Conservation (phyloP, 2,329 filamentous ascomycete genomes). For the Fusarium sp. region DNA sequence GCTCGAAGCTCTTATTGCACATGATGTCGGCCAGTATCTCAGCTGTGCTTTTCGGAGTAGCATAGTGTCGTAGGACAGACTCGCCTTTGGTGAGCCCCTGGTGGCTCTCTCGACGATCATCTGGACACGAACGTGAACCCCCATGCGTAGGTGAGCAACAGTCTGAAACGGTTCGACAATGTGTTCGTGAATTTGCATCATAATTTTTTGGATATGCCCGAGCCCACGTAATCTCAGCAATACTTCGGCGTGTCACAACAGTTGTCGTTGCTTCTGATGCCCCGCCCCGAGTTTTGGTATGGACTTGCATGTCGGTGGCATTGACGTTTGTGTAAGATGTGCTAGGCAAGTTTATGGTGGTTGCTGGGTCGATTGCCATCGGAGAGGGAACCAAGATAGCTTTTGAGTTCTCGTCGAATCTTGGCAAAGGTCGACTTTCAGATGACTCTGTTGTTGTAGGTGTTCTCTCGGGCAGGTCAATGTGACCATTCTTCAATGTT, state of each 20-base stretch:
- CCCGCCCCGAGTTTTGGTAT: slow-evolving; percentile 35
- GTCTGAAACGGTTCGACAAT: slow-evolving; percentile 37
- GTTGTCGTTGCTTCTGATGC: slow-evolving; percentile 44
- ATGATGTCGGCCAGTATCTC: slow-evolving; percentile 39
- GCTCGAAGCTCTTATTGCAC: slow-evolving; percentile 32
- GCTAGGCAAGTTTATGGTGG: slow-evolving; percentile 51
- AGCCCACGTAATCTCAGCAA: slow-evolving; percentile 51
- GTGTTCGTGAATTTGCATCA: background rate
- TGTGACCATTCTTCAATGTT: slow-evolving; percentile 11
- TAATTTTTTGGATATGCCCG: slow-evolving; percentile 21
- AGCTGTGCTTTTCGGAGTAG: slow-evolving; percentile 29
- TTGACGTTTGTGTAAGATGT: slow-evolving; percentile 48
- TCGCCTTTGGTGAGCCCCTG: slow-evolving; percentile 12
- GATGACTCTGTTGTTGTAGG: slow-evolving; percentile 13
- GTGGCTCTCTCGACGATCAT: slow-evolving; percentile 33
- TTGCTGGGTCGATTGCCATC: slow-evolving; percentile 49
- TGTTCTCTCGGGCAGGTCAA: slow-evolving; percentile 1
- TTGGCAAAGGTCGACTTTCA: slow-evolving; percentile 27
- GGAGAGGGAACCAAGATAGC: slow-evolving; percentile 45
- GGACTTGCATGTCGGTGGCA: slow-evolving; percentile 37
- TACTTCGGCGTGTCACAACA: slow-evolving; percentile 47
- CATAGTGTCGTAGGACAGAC: slow-evolving; percentile 41
- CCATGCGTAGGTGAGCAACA: slow-evolving; percentile 36
- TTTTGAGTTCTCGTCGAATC: slow-evolving; percentile 36
- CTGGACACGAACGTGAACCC: slow-evolving; percentile 10